Percentiles rank a stretch among this genome's conserved stretches.
phyloP scores from a whole-genome alignment of 768 basidiomycete genomes.

The Holtermannia corniformis region DNA sequence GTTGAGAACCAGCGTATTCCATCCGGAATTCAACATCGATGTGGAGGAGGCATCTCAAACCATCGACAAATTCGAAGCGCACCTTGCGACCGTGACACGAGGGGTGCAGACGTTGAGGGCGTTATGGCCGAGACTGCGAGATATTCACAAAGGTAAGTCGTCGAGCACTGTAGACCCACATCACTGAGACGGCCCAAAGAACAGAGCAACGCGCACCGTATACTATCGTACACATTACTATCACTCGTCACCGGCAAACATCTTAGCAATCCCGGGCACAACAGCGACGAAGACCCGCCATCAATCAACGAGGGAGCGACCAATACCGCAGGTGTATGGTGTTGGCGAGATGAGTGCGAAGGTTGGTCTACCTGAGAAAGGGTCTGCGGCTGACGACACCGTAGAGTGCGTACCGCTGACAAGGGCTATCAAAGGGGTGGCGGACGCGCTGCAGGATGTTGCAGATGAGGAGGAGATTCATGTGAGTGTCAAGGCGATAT shows the following conservation, averaged over 20 bases:
- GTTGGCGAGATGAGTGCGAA: constrained; percentile 70
- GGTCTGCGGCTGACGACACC: background rate
- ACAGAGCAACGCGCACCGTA: constrained; percentile 66
- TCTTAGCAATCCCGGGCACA: constrained; percentile 39
- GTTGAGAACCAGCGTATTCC: constrained; percentile 53
- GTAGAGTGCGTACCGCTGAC: constrained; percentile 68
- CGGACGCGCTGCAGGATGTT: constrained; percentile 61
- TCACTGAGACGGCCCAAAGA: constrained; percentile 44
- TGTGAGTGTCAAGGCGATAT: constrained; percentile 42
- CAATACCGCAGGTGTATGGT: constrained; percentile 72
- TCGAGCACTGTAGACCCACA: background rate
- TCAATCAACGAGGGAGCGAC: background rate
- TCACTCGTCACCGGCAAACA: constrained; percentile 66
- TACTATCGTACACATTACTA: constrained; percentile 62
- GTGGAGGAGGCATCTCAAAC: constrained; percentile 56
- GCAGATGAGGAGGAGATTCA: constrained; percentile 43
- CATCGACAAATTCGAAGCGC: constrained; percentile 55
- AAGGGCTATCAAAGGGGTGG: constrained; percentile 65
- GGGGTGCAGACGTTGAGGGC: constrained; percentile 60
- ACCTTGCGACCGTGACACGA: constrained; percentile 57
- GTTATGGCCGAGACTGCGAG: constrained; percentile 55
- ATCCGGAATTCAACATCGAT: constrained; percentile 77
- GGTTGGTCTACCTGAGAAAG: constrained; percentile 42
- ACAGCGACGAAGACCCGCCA: no score
- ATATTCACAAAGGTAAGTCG: constrained; percentile 57